phyloP scores from a whole-genome alignment of 2,329 filamentous ascomycete genomes.

The Orbilia ellipsospora region DNA sequence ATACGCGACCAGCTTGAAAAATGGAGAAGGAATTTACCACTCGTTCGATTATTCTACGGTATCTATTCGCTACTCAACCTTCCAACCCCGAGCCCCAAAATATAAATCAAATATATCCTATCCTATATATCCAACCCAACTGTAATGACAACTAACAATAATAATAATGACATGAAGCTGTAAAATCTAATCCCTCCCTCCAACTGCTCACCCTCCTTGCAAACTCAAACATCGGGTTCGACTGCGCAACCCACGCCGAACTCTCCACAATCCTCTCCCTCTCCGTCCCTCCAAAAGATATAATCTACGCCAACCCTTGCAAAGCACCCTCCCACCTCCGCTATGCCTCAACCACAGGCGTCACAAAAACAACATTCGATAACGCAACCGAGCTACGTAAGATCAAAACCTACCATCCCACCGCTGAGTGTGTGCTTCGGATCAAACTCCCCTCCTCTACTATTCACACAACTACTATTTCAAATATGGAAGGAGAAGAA shows the following conservation, averaged over 20 bases:
- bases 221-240: slow-evolving; percentile 27
- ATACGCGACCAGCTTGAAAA: slow-evolving; percentile 27
- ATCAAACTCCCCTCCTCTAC: slow-evolving; percentile 19
- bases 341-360: slow-evolving; percentile 25
- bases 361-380: slow-evolving; percentile 51
- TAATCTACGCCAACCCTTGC: slow-evolving; percentile 53
- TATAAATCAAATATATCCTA: not conserved
- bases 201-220: slow-evolving; percentile 31
- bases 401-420: slow-evolving; percentile 28
- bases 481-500: not conserved
- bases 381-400: slow-evolving; percentile 40
- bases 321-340: slow-evolving; percentile 50
- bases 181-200: slow-evolving; percentile 42
- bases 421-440: slow-evolving; percentile 32
- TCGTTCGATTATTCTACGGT: slow-evolving; percentile 45
- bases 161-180: slow-evolving; percentile 14
- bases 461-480: not conserved
- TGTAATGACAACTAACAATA: not conserved
- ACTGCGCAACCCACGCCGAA: slow-evolving; percentile 48
- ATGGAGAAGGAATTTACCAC: slow-evolving; percentile 30
- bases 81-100: not conserved
- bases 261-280: slow-evolving; percentile 33
- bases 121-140: not conserved
- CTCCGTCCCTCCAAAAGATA: slow-evolving; percentile 20
- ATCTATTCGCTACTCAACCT: not conserved